These are phyloP conservation scores for Pseudogymnoascus sp. DNA, from an alignment of 2,329 filamentous ascomycete genomes.

Conservation along the genomic window DNA sequence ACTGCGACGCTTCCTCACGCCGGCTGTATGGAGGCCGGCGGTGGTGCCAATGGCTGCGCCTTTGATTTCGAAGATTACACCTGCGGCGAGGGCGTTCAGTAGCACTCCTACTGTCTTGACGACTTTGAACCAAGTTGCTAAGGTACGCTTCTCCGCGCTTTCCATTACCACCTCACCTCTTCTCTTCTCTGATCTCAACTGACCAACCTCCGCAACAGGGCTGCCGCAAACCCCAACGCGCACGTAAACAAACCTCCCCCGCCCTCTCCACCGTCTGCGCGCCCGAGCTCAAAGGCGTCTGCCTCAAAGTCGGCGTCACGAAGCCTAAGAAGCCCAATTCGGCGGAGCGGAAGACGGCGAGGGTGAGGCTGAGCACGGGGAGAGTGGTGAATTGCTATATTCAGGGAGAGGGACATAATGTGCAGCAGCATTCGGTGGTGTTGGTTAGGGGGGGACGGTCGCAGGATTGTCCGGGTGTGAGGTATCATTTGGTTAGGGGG, in stretches of 20 bases:
- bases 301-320: slow-evolving; percentile 85
- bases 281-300: slow-evolving; percentile 90
- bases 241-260: slow-evolving; percentile 81
- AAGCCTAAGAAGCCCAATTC: slow-evolving; percentile 99
- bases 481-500: slow-evolving; percentile 87
- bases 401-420: slow-evolving; percentile 95
- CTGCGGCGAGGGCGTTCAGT: slow-evolving; percentile 23
- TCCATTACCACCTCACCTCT: neutral
- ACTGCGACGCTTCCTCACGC: slow-evolving; percentile 22
- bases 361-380: slow-evolving; percentile 81
- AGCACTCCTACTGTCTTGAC: slow-evolving; percentile 24
- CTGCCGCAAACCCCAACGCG: slow-evolving; percentile 70
- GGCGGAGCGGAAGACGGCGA: slow-evolving; percentile 90
- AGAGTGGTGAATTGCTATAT: slow-evolving; percentile 90
- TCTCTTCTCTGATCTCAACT: neutral
- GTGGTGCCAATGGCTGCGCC: slow-evolving; percentile 9
- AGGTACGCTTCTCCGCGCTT: slow-evolving; percentile 15
- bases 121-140: slow-evolving; percentile 28
- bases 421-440: slow-evolving; percentile 97
- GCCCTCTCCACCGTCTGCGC: slow-evolving; percentile 63
- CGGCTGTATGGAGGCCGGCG: slow-evolving; percentile 19
- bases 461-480: slow-evolving; percentile 98
- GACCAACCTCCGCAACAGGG: slow-evolving; percentile 36
- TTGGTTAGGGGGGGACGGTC: slow-evolving; percentile 86
- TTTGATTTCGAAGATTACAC: slow-evolving; percentile 8